A percentile compares a stretch with the other conserved stretches of the same genome.
These are phyloP conservation scores for maize (Zea mays) DNA, from an alignment of 176 grass and related monocot species.

Conservation along the genomic window DNA sequence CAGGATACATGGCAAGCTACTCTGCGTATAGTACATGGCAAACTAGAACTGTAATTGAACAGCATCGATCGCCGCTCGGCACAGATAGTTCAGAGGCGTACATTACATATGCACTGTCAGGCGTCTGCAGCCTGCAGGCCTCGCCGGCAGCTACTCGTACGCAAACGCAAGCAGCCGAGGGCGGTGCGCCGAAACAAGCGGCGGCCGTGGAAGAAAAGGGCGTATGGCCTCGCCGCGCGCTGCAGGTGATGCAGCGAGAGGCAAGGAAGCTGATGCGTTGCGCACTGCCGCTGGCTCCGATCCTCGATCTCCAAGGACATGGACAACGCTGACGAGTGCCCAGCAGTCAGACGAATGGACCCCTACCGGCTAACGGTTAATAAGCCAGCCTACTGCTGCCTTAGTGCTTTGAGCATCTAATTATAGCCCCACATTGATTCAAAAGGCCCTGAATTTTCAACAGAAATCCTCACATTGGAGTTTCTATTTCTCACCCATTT, in stretches of 20 bases:
- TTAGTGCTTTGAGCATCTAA: no score
- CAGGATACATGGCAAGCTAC: no score
- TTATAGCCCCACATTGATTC: no score
- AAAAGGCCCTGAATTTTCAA: no score
- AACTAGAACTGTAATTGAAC: conserved; percentile 5
- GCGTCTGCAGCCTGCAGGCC: not conserved
- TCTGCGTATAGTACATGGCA: not conserved
- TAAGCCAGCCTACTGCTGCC: no score
- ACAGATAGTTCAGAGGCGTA: conserved; percentile 6
- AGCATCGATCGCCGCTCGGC: not conserved
- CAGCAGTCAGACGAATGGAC: not conserved
- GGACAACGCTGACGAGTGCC: not conserved
- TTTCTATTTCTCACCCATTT: no score
- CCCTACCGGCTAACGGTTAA: not conserved
- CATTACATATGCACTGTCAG: not conserved
- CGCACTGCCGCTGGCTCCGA: not conserved
- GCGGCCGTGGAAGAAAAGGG: not conserved
- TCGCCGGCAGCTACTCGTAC: not conserved
- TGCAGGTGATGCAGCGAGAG: not conserved
- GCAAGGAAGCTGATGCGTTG: not conserved
- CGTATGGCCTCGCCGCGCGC: conserved; percentile 25
- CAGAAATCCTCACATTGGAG: no score
- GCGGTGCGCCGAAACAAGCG: not conserved
- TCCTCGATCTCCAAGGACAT: no score
- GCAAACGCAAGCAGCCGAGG: not conserved